These are phyloP conservation scores for Mortierella hygrophila DNA, from an alignment of 192 early-diverging fungal genomes.

Conservation along the genomic window DNA sequence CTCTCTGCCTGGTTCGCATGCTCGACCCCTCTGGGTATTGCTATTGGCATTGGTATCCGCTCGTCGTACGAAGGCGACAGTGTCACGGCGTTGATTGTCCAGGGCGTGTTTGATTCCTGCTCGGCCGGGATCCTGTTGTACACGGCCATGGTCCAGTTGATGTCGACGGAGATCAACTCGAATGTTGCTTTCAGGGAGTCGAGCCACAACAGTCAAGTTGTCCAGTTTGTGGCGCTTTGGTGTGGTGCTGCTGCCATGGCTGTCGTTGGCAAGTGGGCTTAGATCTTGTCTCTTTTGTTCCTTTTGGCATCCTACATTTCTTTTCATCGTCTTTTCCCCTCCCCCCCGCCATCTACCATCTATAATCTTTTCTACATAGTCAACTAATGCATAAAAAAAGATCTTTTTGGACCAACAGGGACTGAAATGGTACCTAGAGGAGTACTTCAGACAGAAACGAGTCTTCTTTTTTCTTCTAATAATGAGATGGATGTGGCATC, in stretches of 20 bases:
- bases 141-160: constrained; percentile 79
- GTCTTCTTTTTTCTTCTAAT: no score
- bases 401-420: no score
- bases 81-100: constrained; percentile 66
- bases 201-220: constrained; percentile 44
- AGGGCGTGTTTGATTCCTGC: constrained; percentile 84
- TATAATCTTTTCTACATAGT: not conserved
- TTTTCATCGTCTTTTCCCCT: not conserved
- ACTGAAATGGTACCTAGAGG: not conserved
- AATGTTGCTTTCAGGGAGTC: constrained; percentile 62
- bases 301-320: not conserved
- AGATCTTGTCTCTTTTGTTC: not conserved
- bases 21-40: constrained; percentile 88
- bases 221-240: constrained; percentile 74
- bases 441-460: not conserved
- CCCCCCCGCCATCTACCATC: not conserved
- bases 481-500: no score
- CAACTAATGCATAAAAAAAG: no score
- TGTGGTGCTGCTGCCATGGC: constrained; percentile 82
- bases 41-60: constrained; percentile 81
- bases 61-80: constrained; percentile 70
- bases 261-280: constrained; percentile 84
- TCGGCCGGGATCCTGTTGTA: constrained; percentile 89
- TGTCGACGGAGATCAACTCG: constrained; percentile 77
- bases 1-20: constrained; percentile 74